These are phyloP conservation scores for Fusarium beomiforme DNA, from an alignment of 2,329 filamentous ascomycete species.

Conservation along the genomic window DNA sequence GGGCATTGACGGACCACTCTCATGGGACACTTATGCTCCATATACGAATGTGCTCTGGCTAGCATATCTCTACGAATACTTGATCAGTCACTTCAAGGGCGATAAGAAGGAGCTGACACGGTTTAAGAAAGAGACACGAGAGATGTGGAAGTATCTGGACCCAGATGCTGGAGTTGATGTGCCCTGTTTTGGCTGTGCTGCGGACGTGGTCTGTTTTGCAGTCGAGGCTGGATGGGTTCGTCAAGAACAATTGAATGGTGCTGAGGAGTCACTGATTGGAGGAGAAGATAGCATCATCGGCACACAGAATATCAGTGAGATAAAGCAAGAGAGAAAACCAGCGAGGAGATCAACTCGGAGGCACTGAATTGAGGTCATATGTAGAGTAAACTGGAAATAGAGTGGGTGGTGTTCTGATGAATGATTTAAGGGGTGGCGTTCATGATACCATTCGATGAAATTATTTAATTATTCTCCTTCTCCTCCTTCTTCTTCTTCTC, in stretches of 20 bases:
- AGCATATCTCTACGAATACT: slow-evolving; percentile 68
- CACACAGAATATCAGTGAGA: slow-evolving; percentile 38
- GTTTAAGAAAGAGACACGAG: slow-evolving; percentile 60
- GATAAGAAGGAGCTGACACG: slow-evolving; percentile 55
- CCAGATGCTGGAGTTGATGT: slow-evolving; percentile 58
- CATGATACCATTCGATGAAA: slow-evolving; percentile 21
- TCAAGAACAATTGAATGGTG: slow-evolving; percentile 60
- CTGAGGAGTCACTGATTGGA: slow-evolving; percentile 49
- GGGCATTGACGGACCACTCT: slow-evolving; percentile 59
- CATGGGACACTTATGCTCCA: slow-evolving; percentile 65
- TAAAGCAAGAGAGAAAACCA: slow-evolving; percentile 31
- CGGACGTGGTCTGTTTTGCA: slow-evolving; percentile 66
- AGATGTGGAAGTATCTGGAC: slow-evolving; percentile 65
- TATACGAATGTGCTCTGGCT: slow-evolving; percentile 75
- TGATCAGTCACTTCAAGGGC: slow-evolving; percentile 59
- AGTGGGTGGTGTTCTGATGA: neutral
- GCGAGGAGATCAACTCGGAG: slow-evolving; percentile 41
- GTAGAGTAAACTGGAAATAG: slow-evolving; percentile 3
- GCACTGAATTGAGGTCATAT: slow-evolving; percentile 12
- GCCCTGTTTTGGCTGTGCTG: slow-evolving; percentile 64
- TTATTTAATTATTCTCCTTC: too few relatives aligned
- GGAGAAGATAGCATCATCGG: slow-evolving; percentile 55
- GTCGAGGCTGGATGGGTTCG: slow-evolving; percentile 67
- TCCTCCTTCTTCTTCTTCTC: too few relatives aligned
- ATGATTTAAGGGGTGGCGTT: slow-evolving; percentile 20